Conservation (phyloP, 2,329 filamentous ascomycete species). For the Coniochaeta hoffmannii region DNA sequence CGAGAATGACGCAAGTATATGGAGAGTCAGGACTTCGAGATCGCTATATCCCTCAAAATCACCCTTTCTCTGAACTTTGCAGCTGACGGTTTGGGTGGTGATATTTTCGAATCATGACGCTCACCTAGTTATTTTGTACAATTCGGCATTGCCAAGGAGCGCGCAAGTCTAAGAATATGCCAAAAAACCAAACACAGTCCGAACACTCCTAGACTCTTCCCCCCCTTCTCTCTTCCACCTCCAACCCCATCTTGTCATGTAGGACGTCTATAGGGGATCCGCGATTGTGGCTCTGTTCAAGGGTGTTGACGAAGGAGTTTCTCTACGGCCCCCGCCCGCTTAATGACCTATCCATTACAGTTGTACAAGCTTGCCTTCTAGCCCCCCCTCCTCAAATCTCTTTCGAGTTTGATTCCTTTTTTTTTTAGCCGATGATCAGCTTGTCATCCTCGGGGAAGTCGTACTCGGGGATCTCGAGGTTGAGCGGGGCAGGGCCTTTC, state of each 20-base stretch:
- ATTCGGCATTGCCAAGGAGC: conserved; percentile 11
- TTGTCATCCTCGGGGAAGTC: conserved; percentile 86
- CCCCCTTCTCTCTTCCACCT: neutral
- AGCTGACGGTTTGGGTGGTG: neutral
- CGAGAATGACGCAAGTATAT: neutral
- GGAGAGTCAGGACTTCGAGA: neutral
- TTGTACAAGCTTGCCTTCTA: conserved; percentile 5
- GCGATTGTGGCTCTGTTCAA: neutral
- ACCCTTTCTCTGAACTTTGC: neutral
- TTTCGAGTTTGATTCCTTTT: neutral
- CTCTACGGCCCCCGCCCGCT: neutral
- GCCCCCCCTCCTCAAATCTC: too few species aligned
- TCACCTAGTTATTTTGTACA: conserved; percentile 16
- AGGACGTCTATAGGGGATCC: conserved; percentile 8
- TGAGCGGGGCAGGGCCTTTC: conserved; percentile 94
- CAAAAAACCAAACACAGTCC: conserved; percentile 4
- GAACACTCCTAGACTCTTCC: neutral
- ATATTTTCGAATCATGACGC: conserved; percentile 4
- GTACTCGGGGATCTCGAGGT: conserved; percentile 90
- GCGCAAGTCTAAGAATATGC: conserved; percentile 13
- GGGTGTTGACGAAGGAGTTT: neutral
- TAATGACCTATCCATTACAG: conserved; percentile 7
- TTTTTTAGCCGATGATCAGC: conserved; percentile 82
- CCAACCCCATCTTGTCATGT: neutral
- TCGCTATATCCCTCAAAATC: neutral